Conservation (phyloP, 805 yeast species). For the Zygoascus bituminiphila region DNA sequence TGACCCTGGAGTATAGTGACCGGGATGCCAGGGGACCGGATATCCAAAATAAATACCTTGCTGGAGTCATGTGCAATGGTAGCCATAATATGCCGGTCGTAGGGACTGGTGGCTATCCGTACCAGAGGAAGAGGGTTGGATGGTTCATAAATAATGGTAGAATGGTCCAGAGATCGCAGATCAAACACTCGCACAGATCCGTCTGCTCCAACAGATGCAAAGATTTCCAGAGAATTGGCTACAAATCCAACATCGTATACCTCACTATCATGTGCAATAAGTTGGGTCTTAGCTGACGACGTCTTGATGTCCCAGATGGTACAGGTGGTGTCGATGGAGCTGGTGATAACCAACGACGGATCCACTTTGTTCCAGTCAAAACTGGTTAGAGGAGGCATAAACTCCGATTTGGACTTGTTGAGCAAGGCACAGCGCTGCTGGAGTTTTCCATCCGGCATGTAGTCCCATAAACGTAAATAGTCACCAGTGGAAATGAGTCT, state of each 20-base stretch:
- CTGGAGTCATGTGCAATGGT: constrained; percentile 67
- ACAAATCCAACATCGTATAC: constrained; percentile 88
- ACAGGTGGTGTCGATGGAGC: constrained; percentile 93
- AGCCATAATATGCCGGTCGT: constrained; percentile 77
- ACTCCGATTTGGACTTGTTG: constrained; percentile 34
- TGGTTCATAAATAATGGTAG: constrained; percentile 85
- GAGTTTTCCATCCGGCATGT: constrained; percentile 28
- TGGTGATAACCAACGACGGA: constrained; percentile 64
- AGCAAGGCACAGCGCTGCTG: constrained; percentile 36
- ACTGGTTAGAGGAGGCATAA: constrained; percentile 81
- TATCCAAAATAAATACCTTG: constrained; percentile 63
- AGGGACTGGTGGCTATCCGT: constrained; percentile 66
- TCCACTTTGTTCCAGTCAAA: constrained; percentile 86
- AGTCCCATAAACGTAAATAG: constrained; percentile 55
- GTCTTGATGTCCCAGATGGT: constrained; percentile 84
- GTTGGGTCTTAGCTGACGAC: constrained; percentile 74
- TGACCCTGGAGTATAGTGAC: constrained; percentile 63
- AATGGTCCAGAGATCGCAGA: constrained; percentile 78
- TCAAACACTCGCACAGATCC: constrained; percentile 93
- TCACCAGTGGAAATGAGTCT: constrained; percentile 66
- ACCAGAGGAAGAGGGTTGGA: constrained; percentile 49
- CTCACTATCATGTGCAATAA: constrained; percentile 93
- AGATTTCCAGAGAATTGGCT: constrained; percentile 62
- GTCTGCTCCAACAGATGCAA: constrained; percentile 91
- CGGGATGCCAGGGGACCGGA: constrained; percentile 84